Base-by-base conservation (phyloP, 352 stramenopile species). In the Phytophthora rubi region DNA sequence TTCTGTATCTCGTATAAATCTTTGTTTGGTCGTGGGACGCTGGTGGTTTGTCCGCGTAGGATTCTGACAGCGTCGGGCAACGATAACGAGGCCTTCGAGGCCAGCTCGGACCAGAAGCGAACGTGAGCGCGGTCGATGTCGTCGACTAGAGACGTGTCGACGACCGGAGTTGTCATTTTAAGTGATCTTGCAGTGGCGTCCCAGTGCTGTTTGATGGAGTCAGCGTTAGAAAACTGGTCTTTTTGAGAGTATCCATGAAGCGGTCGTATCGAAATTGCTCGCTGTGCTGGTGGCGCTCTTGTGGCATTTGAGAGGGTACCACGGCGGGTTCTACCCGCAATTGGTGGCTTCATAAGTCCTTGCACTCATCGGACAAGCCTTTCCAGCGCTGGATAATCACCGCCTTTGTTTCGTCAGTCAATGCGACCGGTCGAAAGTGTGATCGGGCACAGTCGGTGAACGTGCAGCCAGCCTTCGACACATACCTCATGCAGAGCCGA, bases 311-410 rank as follows among this genome's bases (percentile, higher is more conserved):
- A 6, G 15, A 18, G 9, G 37, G 37, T 45, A 45, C 12, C n/a
- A 21, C 0, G 1, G 6, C 12, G n/a, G 3, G 9, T 12, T 18
- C 26, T 21, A 12, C 5, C 26, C 4, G 1, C 10, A 21, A 10
- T 2, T 4, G 26, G 6, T 55, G 55, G 18, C 64, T 53, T 66
- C 62, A 71, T 62, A 65, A 57, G 16, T 66, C 51, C 13, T 64
- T 70, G 28, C n/a, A 49, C 16, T 59, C 53, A 1, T 6, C 28
- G 0, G 57, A 47, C 3, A 67, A 12, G 0, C 57, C 51, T 32
- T 55, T 58, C 57, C 65, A 71, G 6, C 52, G 49, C 13, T 71
- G 37, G 3, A 8, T 9, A 8, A 71, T 58, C 2, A 67, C 49
- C 0, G n/a, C 23, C 18, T 67, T 67, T 0, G 57, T 21, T 47